Evolutionary conservation across 805 yeast genomes (phyloP), one percentile per base, ranked within the genome.

Genomic region (Suhomyces sp.): DNA sequence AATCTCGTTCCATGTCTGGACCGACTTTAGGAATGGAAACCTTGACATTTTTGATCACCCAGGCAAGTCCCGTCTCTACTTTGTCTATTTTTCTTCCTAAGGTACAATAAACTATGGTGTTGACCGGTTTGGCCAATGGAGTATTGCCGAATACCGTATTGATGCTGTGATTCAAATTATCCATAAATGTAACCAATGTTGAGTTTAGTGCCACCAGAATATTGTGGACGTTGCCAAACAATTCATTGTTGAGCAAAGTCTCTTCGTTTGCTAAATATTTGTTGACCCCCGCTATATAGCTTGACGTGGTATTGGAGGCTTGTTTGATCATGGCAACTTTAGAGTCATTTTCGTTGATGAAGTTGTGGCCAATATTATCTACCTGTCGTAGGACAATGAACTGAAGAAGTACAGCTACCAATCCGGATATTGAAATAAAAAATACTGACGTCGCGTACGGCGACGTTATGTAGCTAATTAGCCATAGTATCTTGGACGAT

Each of bases 91-190:
- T 94, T 47, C 86, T 75, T 15, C 89, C 93, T 38, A 94, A 74
- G 2, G 89, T 82, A 71, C 99, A 93, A 31, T 85, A 83, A 4
- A 92, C 87, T 0, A 90, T 83, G 0, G 86, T 78, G 27, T 78
- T 76, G 46, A 90, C 76, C 0, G 96, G 88, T 1, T 65, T 65
- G 46, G 84, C 81, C 9, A 93, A 70, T 0, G 87, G 80, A 0
- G 97, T 90, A 2, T 77, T 77, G 5, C 85, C 83, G 69, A 94
- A 91, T 0, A 84, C 76, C 7, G 77, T 74, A 27, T 76, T 74
- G 5, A 94, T 66, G 0, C 84, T 83, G 3, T 63, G 60, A 63
- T 88, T 85, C 73, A 92, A 79, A n/a, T 71, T 76, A 2, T 64
- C 69, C 48, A 86, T 75, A 66, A 91, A 86, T 1, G 66, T 69